These are phyloP conservation scores for Millerozyma acaciae DNA, from an alignment of 805 yeast genomes.

Conservation along the genomic window DNA sequence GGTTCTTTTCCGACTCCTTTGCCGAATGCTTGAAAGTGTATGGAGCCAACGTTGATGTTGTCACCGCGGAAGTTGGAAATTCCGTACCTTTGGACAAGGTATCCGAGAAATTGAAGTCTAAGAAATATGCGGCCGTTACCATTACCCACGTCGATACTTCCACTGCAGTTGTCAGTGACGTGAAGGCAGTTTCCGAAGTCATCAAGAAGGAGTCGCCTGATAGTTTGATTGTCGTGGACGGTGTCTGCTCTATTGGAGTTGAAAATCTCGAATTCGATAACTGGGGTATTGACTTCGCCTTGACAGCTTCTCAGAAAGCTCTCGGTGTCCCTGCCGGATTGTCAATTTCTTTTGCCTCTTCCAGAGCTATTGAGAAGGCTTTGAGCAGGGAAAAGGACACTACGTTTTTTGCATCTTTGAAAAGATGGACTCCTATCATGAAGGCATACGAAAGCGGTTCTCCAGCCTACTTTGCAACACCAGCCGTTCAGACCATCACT, in stretches of 20 bases:
- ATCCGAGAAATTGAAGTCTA: conserved; percentile 49
- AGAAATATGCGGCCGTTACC: conserved; percentile 65
- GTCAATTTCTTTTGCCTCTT: conserved; percentile 70
- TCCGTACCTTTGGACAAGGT: conserved; percentile 55
- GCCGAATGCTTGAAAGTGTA: conserved; percentile 71
- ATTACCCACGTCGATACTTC: conserved; percentile 96
- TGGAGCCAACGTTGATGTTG: conserved; percentile 70
- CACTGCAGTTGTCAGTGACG: conserved; percentile 83
- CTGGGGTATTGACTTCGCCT: conserved; percentile 86
- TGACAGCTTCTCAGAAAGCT: conserved; percentile 95
- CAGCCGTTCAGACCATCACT: conserved; percentile 83
- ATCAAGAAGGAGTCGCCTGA: conserved; percentile 70
- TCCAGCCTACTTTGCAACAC: conserved; percentile 91
- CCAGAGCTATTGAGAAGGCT: conserved; percentile 66
- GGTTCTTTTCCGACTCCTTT: conserved; percentile 81
- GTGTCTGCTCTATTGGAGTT: conserved; percentile 91
- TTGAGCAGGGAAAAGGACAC: conserved; percentile 44
- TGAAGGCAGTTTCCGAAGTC: conserved; percentile 56
- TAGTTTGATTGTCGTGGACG: conserved; percentile 82
- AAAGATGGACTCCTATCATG: conserved; percentile 88
- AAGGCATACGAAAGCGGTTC: conserved; percentile 76
- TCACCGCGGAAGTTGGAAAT: conserved; percentile 73
- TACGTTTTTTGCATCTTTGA: conserved; percentile 65
- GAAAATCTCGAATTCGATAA: conserved; percentile 80
- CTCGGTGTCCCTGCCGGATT: conserved; percentile 93